These are phyloP conservation scores for Phyllosticta capitalensis DNA, from an alignment of 2,329 filamentous ascomycete species.

Conservation along the genomic window DNA sequence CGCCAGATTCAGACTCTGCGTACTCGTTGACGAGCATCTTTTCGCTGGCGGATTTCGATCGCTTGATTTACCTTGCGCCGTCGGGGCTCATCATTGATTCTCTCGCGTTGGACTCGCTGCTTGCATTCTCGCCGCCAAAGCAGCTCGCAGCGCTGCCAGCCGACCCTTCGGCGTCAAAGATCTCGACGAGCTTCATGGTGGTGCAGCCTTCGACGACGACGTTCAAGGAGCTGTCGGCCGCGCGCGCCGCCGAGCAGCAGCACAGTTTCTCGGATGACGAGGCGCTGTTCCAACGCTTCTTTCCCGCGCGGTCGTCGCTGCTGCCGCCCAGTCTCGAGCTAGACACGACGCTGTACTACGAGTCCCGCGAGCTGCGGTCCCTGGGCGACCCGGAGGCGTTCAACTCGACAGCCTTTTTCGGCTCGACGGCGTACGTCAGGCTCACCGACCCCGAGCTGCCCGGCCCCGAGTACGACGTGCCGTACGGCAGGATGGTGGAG, in stretches of 20 bases:
- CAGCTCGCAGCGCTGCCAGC: conserved; percentile 27
- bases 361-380: conserved; percentile 22
- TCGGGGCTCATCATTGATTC: conserved; percentile 39
- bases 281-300: conserved; percentile 24
- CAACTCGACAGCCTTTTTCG: conserved; percentile 36
- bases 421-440: conserved; percentile 36
- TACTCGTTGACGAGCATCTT: conserved; percentile 39
- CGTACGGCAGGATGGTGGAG: conserved; percentile 30
- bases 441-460: conserved; percentile 39
- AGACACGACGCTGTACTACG: conserved; percentile 30
- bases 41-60: conserved; percentile 35
- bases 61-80: conserved; percentile 35
- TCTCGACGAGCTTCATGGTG: conserved; percentile 30
- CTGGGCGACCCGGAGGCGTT: conserved; percentile 21
- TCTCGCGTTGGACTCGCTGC: conserved; percentile 35
- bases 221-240: conserved; percentile 23
- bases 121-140: conserved; percentile 31
- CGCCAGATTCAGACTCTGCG: conserved; percentile 16
- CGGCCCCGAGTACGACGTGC: conserved; percentile 42
- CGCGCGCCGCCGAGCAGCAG: conserved; percentile 15
- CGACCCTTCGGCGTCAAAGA: conserved; percentile 20
- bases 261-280: conserved; percentile 22
- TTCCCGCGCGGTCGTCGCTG: conserved; percentile 22
- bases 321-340: conserved; percentile 22
- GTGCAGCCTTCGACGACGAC: conserved; percentile 26